phyloP scores from a whole-genome alignment of 2,329 filamentous ascomycete species.

The Leptographium flavum region DNA sequence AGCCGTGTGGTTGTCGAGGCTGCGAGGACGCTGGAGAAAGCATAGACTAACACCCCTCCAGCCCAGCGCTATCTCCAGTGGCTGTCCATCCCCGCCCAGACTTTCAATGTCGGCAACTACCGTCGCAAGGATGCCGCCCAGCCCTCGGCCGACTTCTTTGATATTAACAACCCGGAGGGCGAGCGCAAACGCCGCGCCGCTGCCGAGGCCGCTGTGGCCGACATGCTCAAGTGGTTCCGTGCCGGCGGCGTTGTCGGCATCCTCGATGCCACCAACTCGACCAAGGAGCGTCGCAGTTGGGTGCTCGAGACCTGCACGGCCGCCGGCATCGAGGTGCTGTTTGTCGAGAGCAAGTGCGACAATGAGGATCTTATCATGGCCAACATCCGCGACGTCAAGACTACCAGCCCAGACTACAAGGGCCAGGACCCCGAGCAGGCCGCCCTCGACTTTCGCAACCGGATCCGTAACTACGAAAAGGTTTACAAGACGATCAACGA shows the following conservation, averaged over 20 bases:
- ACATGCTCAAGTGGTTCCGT: constrained; percentile 91
- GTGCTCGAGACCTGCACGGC: constrained; percentile 66
- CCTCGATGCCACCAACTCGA: constrained; percentile 92
- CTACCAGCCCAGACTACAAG: constrained; percentile 84
- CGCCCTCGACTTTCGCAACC: constrained; percentile 80
- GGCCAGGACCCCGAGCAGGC: constrained; percentile 89
- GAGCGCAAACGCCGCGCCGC: constrained; percentile 79
- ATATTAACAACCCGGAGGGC: constrained; percentile 76
- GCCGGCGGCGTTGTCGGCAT: constrained; percentile 83
- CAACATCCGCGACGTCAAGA: constrained; percentile 96
- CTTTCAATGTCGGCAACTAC: constrained; percentile 96
- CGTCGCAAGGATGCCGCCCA: constrained; percentile 81
- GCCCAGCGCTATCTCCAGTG: constrained; percentile 90
- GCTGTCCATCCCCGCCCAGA: constrained; percentile 85
- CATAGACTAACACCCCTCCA: constrained; percentile 20
- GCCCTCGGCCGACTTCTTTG: constrained; percentile 89
- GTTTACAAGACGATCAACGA: constrained; percentile 89
- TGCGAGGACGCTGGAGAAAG: not conserved
- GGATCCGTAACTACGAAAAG: constrained; percentile 95
- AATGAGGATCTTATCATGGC: constrained; percentile 93
- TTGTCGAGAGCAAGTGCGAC: constrained; percentile 94
- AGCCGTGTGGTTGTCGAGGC: not conserved
- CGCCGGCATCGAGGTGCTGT: constrained; percentile 77
- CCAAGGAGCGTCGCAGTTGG: constrained; percentile 79
- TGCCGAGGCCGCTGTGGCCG: constrained; percentile 77